phyloP scores from a whole-genome alignment of 2,329 filamentous ascomycete genomes.

The Neoarthrinium moseri region DNA sequence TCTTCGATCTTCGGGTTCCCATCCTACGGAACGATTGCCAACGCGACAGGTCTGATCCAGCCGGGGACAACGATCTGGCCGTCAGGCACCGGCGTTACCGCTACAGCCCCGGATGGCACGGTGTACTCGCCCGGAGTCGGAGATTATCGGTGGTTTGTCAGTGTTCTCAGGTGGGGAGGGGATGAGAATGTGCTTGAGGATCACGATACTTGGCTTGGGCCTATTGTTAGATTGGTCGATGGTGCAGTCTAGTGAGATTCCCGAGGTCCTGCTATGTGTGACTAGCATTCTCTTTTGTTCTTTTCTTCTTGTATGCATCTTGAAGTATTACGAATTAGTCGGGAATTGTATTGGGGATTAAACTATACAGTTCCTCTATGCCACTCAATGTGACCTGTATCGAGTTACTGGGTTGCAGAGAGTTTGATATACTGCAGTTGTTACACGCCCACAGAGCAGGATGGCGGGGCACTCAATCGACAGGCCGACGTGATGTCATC shows the following conservation, averaged over 20 bases:
- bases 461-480: no score
- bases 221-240: background rate
- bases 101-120: background rate
- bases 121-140: background rate
- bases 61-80: background rate
- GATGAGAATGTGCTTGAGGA: background rate
- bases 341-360: no score
- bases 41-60: background rate
- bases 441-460: no score
- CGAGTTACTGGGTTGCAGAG: no score
- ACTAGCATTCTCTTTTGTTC: no score
- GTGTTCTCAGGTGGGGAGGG: background rate
- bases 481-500: no score
- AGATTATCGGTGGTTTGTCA: background rate
- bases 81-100: background rate
- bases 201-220: background rate
- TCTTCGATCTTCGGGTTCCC: background rate
- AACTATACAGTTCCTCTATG: no score
- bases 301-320: no score
- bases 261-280: no score
- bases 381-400: no score
- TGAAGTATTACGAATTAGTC: no score
- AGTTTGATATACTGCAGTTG: no score
- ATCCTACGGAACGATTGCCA: background rate
- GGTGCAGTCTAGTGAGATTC: background rate